phyloP scores from a whole-genome alignment of 1,284 basidiomycete species.

The Kalmanozyma brasiliensis region DNA sequence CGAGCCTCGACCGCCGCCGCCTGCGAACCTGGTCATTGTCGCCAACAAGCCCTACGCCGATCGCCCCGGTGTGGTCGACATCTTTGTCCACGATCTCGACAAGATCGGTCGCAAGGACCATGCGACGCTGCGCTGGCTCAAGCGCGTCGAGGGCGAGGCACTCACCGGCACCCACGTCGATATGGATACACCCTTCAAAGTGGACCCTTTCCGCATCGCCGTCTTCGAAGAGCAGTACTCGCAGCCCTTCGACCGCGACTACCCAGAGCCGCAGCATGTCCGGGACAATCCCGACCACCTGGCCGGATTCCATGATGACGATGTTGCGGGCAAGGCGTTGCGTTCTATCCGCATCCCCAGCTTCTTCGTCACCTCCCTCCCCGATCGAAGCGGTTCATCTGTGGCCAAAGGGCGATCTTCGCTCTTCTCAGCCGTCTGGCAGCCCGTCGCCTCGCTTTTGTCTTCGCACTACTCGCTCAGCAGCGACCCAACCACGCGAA shows the following conservation, averaged over 20 bases:
- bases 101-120: conserved; percentile 33
- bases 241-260: conserved; percentile 31
- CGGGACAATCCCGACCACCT: conserved; percentile 29
- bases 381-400: conserved; percentile 12
- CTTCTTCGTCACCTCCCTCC: conserved; percentile 45
- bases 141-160: conserved; percentile 28
- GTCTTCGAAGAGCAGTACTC: conserved; percentile 49
- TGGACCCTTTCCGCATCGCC: conserved; percentile 47
- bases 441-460: conserved; percentile 21
- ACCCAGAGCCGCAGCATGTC: conserved; percentile 24
- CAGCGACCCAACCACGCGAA: conserved; percentile 11
- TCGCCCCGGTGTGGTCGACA: conserved; percentile 44
- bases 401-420: conserved; percentile 2
- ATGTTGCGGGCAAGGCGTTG: conserved; percentile 9
- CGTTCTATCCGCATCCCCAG: conserved; percentile 41
- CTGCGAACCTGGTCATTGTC: conserved; percentile 45
- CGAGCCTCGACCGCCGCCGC: conserved; percentile 24
- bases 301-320: conserved; percentile 32
- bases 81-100: conserved; percentile 54
- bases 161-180: conserved; percentile 13
- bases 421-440: conserved; percentile 29
- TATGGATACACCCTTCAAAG: conserved; percentile 13
- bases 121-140: conserved; percentile 47
- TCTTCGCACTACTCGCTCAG: conserved; percentile 13
- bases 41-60: conserved; percentile 51